Evolutionary conservation across 225 moss, liverwort and hornwort genomes (phyloP).

Genomic region (Pleurozium schreberi): DNA sequence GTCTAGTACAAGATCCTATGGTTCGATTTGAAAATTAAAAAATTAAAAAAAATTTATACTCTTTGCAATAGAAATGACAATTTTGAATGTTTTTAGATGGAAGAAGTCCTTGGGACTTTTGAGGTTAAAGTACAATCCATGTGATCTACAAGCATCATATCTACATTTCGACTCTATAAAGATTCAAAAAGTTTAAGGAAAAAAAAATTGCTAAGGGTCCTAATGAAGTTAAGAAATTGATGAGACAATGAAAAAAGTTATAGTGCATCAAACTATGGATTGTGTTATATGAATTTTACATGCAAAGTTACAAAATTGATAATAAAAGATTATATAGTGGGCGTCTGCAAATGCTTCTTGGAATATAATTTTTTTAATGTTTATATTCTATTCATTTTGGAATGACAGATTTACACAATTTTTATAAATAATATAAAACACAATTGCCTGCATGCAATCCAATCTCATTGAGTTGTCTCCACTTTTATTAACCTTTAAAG

Average conservation of each 20-base stretch:
- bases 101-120: no score
- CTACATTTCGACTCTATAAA: accelerated
- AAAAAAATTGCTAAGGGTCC: neutral
- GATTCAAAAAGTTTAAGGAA: neutral
- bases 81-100: no score
- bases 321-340: neutral
- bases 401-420: no score
- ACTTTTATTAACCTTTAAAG: neutral
- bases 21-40: no score
- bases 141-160: neutral
- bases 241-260: neutral
- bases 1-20: no score
- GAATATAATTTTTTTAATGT: neutral
- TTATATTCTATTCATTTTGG: neutral
- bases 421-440: no score
- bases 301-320: neutral
- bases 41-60: no score
- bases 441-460: neutral
- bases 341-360: neutral
- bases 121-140: neutral
- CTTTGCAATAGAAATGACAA: no score
- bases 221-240: neutral
- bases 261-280: neutral
- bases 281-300: neutral
- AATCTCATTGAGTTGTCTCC: neutral